Evolutionary conservation across 805 yeast genomes (phyloP).

Genomic region (Ogataea ramenticola): DNA sequence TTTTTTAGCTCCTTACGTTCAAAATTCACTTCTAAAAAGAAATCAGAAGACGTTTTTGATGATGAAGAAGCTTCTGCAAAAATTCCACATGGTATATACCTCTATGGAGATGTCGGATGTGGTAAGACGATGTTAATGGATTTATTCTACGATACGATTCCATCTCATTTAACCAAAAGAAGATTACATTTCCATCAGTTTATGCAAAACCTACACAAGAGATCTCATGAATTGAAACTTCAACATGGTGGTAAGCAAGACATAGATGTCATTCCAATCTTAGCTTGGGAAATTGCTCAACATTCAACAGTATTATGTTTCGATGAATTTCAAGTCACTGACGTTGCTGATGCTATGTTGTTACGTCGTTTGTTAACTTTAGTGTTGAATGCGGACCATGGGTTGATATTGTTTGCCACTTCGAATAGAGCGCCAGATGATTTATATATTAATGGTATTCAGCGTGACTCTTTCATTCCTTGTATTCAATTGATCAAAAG

Average conservation of each 20-base stretch:
- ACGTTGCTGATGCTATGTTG: conserved; percentile 98
- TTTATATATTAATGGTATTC: conserved; percentile 88
- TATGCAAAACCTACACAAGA: conserved; percentile 88
- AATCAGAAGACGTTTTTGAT: conserved; percentile 3
- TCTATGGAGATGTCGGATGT: conserved; percentile 97
- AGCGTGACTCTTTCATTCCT: conserved; percentile 85
- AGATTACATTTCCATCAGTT: conserved; percentile 94
- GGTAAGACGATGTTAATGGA: conserved; percentile 99
- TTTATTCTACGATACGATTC: conserved; percentile 79
- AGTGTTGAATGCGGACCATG: conserved; percentile 66
- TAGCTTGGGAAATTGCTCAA: conserved; percentile 79
- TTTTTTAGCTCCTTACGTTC: conserved; percentile 26
- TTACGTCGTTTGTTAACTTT: conserved; percentile 65
- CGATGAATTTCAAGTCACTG: conserved; percentile 97
- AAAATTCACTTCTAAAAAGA: conserved; percentile 16
- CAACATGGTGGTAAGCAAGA: conserved; percentile 60
- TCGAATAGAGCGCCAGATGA: conserved; percentile 95
- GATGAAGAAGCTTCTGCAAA: conserved; percentile 15
- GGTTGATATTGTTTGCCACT: conserved; percentile 85
- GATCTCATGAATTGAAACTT: conserved; percentile 67
- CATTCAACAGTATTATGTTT: conserved; percentile 78
- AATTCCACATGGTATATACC: conserved; percentile 77
- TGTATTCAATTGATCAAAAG: conserved; percentile 76
- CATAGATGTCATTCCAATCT: conserved; percentile 72
- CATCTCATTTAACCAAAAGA: conserved; percentile 64